Conservation (phyloP, 2,329 filamentous ascomycete species). For the Fusarium mangiferae region DNA sequence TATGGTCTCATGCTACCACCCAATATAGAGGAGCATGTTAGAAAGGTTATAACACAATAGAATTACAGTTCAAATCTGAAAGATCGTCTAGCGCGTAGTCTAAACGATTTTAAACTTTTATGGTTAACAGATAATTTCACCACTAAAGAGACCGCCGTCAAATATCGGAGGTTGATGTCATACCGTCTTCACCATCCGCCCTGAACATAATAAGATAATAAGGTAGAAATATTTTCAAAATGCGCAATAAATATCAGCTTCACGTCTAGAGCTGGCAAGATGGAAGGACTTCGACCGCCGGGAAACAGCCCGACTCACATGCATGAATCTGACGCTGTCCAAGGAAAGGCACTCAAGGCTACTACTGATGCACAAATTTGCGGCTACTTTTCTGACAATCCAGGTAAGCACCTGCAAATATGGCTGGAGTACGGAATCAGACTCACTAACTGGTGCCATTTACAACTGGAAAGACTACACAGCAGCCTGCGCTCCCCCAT, state of each 20-base stretch:
- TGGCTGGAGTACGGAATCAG: fast-evolving
- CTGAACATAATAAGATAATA: fast-evolving
- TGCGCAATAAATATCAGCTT: fast-evolving
- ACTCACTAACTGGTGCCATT: neutral
- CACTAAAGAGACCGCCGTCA: neutral
- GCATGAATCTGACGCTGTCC: fast-evolving
- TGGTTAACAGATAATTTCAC: fast-evolving
- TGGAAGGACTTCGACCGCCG: neutral
- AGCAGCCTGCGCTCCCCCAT: neutral
- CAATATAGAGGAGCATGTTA: neutral
- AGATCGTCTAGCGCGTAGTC: neutral
- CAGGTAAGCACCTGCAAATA: neutral
- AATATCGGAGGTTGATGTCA: neutral
- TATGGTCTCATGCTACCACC: neutral
- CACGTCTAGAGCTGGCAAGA: fast-evolving
- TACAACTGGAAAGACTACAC: neutral
- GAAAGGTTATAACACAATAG: neutral
- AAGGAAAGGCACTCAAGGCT: too few species aligned
- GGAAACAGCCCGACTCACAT: neutral
- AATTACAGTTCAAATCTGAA: neutral
- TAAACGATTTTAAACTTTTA: neutral
- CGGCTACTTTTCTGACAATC: neutral
- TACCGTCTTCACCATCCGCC: too few species aligned
- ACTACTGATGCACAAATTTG: neutral
- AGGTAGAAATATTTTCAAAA: fast-evolving